Percentiles rank a stretch among this genome's conserved stretches.
Conservation (phyloP, 1,284 basidiomycete genomes). For the Tilletia setariae region DNA sequence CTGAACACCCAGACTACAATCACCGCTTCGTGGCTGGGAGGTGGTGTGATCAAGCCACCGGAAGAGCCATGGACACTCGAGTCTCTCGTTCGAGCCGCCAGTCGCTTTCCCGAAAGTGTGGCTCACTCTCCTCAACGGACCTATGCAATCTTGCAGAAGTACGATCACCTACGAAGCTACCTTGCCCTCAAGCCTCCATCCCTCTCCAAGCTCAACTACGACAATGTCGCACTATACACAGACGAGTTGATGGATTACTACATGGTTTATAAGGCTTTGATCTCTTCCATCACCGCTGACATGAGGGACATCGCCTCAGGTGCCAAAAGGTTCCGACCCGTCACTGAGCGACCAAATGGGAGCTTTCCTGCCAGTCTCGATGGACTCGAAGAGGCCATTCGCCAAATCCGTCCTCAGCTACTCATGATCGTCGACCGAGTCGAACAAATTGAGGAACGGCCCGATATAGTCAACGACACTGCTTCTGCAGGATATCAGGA, state of each 20-base stretch:
- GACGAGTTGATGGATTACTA: constrained; percentile 13
- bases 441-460: neutral
- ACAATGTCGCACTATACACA: constrained; percentile 8
- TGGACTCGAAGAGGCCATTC: constrained; percentile 7
- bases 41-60: constrained; percentile 14
- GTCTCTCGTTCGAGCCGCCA: neutral
- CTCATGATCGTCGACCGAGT: constrained; percentile 9
- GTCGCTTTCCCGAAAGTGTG: constrained; percentile 15
- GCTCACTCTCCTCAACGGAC: constrained; percentile 12
- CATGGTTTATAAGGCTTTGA: constrained; percentile 9
- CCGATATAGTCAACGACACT: neutral
- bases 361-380: constrained; percentile 4
- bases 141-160: constrained; percentile 14
- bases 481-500: neutral
- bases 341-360: neutral
- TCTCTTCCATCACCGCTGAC: neutral
- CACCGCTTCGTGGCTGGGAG: constrained; percentile 2
- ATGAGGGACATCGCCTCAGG: constrained; percentile 3
- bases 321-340: constrained; percentile 1
- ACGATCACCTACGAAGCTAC: constrained; percentile 13
- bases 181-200: constrained; percentile 1
- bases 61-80: constrained; percentile 17
- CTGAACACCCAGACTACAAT: constrained; percentile 17
- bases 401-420: constrained; percentile 6
- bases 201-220: constrained; percentile 9